These are phyloP conservation scores for Fraxinus excelsior DNA, from an alignment of 257 asterid genomes.

Conservation along the genomic window DNA sequence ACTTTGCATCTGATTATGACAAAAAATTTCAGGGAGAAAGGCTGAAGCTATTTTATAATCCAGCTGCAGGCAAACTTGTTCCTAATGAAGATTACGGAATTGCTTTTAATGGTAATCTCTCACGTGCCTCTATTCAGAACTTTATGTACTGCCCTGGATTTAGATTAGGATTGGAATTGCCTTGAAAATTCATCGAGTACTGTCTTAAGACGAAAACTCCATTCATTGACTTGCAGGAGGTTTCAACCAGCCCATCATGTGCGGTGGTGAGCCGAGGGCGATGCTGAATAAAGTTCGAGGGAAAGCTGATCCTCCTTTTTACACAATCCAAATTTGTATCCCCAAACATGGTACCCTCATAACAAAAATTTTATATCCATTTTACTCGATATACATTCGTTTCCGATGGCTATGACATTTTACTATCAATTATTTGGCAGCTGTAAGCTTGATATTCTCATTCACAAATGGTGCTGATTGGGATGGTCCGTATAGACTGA, in stretches of 20 bases:
- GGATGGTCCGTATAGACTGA: slow-evolving; percentile 87
- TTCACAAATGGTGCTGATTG: slow-evolving; percentile 83
- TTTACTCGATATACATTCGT: neutral
- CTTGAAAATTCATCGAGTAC: neutral
- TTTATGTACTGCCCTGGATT: no score
- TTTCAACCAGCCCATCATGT: slow-evolving; percentile 94
- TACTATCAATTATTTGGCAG: slow-evolving; percentile 56
- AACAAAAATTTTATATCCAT: neutral
- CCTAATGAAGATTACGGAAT: slow-evolving; percentile 73
- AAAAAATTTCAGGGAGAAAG: slow-evolving; percentile 60
- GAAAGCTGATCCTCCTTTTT: slow-evolving; percentile 71
- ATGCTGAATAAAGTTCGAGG: slow-evolving; percentile 79
- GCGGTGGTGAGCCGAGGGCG: slow-evolving; percentile 90
- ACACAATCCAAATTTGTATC: slow-evolving; percentile 80
- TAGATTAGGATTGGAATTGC: neutral
- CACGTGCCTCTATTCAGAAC: neutral
- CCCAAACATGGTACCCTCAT: slow-evolving; percentile 71
- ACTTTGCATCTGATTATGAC: slow-evolving; percentile 3
- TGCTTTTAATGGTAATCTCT: slow-evolving; percentile 70
- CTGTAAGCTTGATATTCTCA: slow-evolving; percentile 78
- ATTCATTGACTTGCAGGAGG: slow-evolving; percentile 53
- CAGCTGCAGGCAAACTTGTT: slow-evolving; percentile 54
- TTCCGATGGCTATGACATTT: neutral
- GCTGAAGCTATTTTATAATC: slow-evolving; percentile 79
- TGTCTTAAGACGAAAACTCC: neutral